A percentile compares a stretch with the other conserved stretches of the same genome.
phyloP scores from a whole-genome alignment of 1,139 yeast genomes.

The Geotrichum reessii region DNA sequence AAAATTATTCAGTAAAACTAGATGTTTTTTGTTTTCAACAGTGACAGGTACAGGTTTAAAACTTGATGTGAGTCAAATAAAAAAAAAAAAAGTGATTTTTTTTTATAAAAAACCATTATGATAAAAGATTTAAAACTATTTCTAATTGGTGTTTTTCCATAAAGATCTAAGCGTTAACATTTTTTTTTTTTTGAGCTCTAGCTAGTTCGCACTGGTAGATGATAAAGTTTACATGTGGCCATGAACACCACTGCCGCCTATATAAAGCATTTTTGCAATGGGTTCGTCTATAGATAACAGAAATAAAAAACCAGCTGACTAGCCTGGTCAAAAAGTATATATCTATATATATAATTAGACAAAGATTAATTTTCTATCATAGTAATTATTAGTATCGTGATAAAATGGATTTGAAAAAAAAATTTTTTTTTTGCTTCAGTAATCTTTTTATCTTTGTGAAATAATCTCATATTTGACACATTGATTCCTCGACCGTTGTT shows the following conservation, averaged over 20 bases:
- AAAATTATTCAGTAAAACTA: background rate
- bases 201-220: background rate
- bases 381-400: no score
- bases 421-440: no score
- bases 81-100: background rate
- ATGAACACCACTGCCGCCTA: no score
- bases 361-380: no score
- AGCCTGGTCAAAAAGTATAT: no score
- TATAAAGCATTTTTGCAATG: no score
- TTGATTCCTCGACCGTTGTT: background rate
- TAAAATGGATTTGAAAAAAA: no score
- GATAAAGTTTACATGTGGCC: background rate
- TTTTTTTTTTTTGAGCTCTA: background rate
- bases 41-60: background rate
- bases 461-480: background rate
- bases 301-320: no score
- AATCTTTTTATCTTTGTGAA: no score
- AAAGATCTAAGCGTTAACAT: background rate
- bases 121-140: background rate
- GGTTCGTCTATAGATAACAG: no score
- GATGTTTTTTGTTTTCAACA: background rate
- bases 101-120: background rate
- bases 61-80: background rate
- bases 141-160: background rate
- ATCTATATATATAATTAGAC: no score